These are phyloP conservation scores for Trypanosoma cruzi DNA, from an alignment of 208 protist genomes.

Conservation along the genomic window DNA sequence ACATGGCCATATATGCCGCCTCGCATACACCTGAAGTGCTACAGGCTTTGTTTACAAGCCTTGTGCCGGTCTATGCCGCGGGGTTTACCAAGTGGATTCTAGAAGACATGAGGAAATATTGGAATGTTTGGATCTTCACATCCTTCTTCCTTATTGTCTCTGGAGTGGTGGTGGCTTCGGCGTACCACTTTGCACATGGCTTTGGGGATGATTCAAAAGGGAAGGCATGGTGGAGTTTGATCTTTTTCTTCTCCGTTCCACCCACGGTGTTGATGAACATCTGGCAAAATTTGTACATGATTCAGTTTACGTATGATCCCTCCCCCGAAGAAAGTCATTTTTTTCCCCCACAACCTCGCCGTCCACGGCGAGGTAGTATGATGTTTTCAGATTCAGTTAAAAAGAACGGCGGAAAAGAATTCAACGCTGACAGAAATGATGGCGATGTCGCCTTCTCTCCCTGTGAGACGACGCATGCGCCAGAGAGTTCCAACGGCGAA, in stretches of 20 bases:
- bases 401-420: background rate
- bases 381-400: background rate
- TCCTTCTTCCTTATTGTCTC: slow-evolving; percentile 67
- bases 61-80: slow-evolving; percentile 72
- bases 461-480: too few relatives aligned
- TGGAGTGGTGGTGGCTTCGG: slow-evolving; percentile 59
- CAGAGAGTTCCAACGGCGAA: background rate
- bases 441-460: background rate
- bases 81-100: slow-evolving; percentile 80
- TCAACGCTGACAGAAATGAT: background rate
- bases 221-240: slow-evolving; percentile 68
- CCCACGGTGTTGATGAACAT: slow-evolving; percentile 79
- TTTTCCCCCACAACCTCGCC: background rate
- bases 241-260: slow-evolving; percentile 84
- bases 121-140: slow-evolving; percentile 54
- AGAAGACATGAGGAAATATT: slow-evolving; percentile 63
- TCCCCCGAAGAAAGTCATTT: slow-evolving; percentile 31
- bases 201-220: slow-evolving; percentile 34
- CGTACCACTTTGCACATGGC: slow-evolving; percentile 40
- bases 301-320: slow-evolving; percentile 72
- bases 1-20: slow-evolving; percentile 75
- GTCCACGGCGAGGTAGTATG: background rate
- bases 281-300: slow-evolving; percentile 85
- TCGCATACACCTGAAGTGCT: slow-evolving; percentile 80
- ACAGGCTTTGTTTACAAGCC: slow-evolving; percentile 74